Conservation (phyloP, 2,329 filamentous ascomycete species). For the Knoxdaviesia proteae region DNA sequence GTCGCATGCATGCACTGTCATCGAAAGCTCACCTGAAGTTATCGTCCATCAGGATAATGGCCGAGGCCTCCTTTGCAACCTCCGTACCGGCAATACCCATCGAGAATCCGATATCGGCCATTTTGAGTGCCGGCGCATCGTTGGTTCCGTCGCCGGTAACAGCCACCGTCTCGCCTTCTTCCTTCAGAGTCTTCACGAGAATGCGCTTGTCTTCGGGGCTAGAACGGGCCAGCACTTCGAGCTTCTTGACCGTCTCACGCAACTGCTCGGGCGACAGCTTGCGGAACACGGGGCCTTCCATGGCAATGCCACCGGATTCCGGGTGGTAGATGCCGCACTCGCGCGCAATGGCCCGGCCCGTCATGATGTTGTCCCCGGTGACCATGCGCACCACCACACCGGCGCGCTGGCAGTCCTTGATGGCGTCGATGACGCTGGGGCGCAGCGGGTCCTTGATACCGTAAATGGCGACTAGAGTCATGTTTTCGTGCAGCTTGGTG, state of each 20-base stretch:
- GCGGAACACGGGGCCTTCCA: constrained; percentile 50
- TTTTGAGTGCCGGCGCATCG: constrained; percentile 37
- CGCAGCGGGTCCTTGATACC: constrained; percentile 53
- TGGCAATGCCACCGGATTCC: constrained; percentile 32
- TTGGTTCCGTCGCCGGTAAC: constrained; percentile 44
- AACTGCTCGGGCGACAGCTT: constrained; percentile 38
- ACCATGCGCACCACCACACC: constrained; percentile 54
- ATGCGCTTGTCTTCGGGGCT: constrained; percentile 47
- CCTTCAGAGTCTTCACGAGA: constrained; percentile 37
- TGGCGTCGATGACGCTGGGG: constrained; percentile 41
- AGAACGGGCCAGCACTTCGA: constrained; percentile 44
- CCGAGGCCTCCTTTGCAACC: constrained; percentile 40
- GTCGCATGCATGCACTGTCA: background rate
- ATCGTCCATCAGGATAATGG: constrained; percentile 40
- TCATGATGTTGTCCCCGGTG: constrained; percentile 50
- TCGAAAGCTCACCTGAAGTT: constrained; percentile 17
- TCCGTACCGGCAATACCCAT: constrained; percentile 42
- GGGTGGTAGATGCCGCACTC: constrained; percentile 48
- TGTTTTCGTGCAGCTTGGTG: constrained; percentile 34
- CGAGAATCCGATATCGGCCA: constrained; percentile 40
- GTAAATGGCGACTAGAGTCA: constrained; percentile 51
- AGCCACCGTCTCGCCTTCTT: constrained; percentile 36
- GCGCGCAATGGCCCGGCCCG: constrained; percentile 50
- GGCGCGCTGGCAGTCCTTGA: constrained; percentile 39
- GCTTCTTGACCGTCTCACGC: constrained; percentile 32